Conservation (phyloP, 2,329 filamentous ascomycete genomes). For the Colletotrichum navitas region DNA sequence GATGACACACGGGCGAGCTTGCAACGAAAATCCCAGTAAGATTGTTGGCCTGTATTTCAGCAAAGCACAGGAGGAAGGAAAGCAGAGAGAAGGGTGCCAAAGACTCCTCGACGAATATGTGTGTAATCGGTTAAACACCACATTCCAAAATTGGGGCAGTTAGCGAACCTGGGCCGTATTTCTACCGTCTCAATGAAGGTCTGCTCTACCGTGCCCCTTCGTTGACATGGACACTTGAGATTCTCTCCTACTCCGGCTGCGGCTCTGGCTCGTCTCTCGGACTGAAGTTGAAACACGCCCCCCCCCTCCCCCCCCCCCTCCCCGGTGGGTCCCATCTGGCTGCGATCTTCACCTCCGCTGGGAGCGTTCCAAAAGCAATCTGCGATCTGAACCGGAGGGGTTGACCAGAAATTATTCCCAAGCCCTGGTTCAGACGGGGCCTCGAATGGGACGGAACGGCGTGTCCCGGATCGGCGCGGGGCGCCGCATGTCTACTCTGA, state of each 20-base stretch:
- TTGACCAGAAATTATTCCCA: not conserved
- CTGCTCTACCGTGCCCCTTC: not conserved
- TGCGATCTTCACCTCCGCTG: not conserved
- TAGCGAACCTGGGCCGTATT: no score
- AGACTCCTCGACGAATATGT: not conserved
- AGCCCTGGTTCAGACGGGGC: not conserved
- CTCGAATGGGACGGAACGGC: not conserved
- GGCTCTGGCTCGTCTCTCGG: not conserved
- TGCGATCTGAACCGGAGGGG: not conserved
- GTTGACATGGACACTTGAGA: not conserved
- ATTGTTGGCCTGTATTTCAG: no score
- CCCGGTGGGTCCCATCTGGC: not conserved
- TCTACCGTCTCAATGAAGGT: no score
- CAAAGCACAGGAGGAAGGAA: no score
- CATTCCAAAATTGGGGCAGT: no score
- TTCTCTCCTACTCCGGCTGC: not conserved
- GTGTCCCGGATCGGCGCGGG: constrained; percentile 6
- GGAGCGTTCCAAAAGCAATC: not conserved
- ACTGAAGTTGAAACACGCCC: not conserved
- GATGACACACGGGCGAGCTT: not conserved
- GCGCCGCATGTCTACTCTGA: not conserved
- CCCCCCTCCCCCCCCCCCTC: no score
- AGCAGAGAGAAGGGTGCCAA: not conserved
- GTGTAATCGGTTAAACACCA: not conserved
- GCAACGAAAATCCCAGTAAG: not conserved